Percentiles rank a stretch among this genome's conserved stretches.
phyloP scores from a whole-genome alignment of 139 green algal genomes.

The Chlamydomonas asymmetrica region DNA sequence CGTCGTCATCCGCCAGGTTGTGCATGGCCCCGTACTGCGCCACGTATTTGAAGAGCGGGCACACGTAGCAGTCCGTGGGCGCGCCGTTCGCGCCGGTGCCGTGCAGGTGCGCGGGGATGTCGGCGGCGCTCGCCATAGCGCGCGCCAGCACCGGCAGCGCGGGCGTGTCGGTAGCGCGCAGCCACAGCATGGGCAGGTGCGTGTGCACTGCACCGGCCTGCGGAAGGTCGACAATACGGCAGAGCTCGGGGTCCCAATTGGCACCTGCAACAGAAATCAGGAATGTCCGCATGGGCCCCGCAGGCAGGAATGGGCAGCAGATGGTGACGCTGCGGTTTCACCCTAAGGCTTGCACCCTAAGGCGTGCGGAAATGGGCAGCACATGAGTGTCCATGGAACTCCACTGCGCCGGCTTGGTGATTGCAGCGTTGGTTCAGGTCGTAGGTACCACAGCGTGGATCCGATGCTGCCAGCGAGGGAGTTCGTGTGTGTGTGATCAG shows the following conservation, averaged over 20 bases:
- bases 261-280: conserved; percentile 16
- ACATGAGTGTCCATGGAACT: no score
- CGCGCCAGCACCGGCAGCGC: conserved; percentile 15
- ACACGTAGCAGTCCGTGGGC: conserved; percentile 28
- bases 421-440: no score
- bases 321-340: no score
- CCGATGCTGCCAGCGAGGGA: not conserved
- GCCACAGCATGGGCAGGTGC: conserved; percentile 45
- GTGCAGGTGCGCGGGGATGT: conserved; percentile 1
- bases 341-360: no score
- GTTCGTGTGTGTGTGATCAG: not conserved
- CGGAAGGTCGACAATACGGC: conserved; percentile 23
- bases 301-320: no score
- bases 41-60: conserved; percentile 36
- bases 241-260: conserved; percentile 14
- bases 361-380: no score
- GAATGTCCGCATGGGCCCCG: not conserved
- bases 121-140: conserved; percentile 3
- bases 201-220: conserved; percentile 15
- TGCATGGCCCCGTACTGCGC: conserved; percentile 4
- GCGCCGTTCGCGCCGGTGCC: not conserved
- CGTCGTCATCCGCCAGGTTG: conserved; percentile 26
- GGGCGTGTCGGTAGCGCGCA: conserved; percentile 17
- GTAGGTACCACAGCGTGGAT: no score
- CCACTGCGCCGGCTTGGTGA: no score